Evolutionary conservation across 225 moss, liverwort and hornwort genomes (phyloP), one percentile per base, ranked within the genome.

Genomic region (Marchantia polymorpha): DNA sequence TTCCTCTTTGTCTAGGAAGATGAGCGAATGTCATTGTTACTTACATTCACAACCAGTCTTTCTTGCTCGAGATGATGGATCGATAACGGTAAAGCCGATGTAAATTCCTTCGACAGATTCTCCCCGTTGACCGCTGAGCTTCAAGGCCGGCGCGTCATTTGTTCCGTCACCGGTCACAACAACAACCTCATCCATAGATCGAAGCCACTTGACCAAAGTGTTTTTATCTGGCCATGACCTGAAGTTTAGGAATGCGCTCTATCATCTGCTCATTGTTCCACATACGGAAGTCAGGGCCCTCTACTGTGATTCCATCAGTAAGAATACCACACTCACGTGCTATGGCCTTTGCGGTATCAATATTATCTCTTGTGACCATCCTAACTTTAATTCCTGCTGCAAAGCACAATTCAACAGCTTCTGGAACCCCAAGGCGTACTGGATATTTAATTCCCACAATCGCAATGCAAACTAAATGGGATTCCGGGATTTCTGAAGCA

Each of bases 211-310:
- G 16, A 97, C 96, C 82, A 97, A 83, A 11, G 77, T 94, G 56
- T 87, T 91, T 73, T 97, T 97, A 60, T 97, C 96, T 91, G 72
- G 92, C 96, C 94, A 97, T 94, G 67, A 97, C 96, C 94, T 94
- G 90, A 78, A 97, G 59, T 6, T 86, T 84, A 10, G 92, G 93
- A 46, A 97, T 78, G 77, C 89, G 88, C 20, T 73, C 29, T 61
- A 23, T 79, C 89, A 94, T 90, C 11, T 87, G 88, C 10, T 85
- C 83, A 3, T 80, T 81, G 54, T 82, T 86, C 89, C 92, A 72
- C 12, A 69, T 64, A 16, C 93, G 91, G 77, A 97, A 97, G 13
- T 59, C 74, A 15, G 90, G 85, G n/a, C 96, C 96, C 83, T 97
- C 92, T 14, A 97, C 86, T 17, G 91, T 90, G 59, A 78, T 82